Evolutionary conservation across 1,284 basidiomycete species (phyloP), one percentile per base, ranked within the genome.

Genomic region (Ustanciosporium gigantosporum): DNA sequence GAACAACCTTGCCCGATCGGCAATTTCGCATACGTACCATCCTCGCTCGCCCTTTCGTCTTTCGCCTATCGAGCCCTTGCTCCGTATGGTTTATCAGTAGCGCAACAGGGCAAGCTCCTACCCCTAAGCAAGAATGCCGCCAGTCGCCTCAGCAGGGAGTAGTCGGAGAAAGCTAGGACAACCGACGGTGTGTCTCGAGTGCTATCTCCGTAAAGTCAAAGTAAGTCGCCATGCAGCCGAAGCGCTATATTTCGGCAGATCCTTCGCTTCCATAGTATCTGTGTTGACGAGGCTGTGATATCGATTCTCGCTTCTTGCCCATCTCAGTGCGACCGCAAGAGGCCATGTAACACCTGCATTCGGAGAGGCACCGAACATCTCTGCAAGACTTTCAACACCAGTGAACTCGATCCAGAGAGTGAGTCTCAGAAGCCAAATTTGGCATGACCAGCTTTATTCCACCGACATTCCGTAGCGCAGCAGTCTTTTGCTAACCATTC

Each of bases 351-450:
- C 1, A 66, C 61, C 2, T 66, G 61, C 31, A 22, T 46, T 4
- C 46, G 56, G 3, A 47, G 61, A 20, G 56, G 61, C 15, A 56
- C 57, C 16, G 41, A 60, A 25, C 61, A 66, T 24, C 56, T 66
- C 15, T 66, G 61, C 51, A 66, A 66, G 23, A 66, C 61, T 11
- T 66, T 66, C 44, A 48, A 46, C 38, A 66, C 61, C n/a, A 59
- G 55, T 32, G 47, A 60, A 27, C 46, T 66, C 5, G 56, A 66
- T 45, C 47, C 51, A 5, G 44, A 65, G 27, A 53, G 61, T 65
- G n/a, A 45, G 61, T 53, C 4, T 14, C 11, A 15, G n/a, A n/a
- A n/a, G 11, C n/a, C 27, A 29, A 11, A n/a, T n/a, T n/a, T n/a
- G n/a, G n/a, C n/a, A 9, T 29, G 11, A n/a, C 27, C 27, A 29